phyloP scores from a whole-genome alignment of 2,329 filamentous ascomycete genomes.

The Teratosphaeria epicoccoides region DNA sequence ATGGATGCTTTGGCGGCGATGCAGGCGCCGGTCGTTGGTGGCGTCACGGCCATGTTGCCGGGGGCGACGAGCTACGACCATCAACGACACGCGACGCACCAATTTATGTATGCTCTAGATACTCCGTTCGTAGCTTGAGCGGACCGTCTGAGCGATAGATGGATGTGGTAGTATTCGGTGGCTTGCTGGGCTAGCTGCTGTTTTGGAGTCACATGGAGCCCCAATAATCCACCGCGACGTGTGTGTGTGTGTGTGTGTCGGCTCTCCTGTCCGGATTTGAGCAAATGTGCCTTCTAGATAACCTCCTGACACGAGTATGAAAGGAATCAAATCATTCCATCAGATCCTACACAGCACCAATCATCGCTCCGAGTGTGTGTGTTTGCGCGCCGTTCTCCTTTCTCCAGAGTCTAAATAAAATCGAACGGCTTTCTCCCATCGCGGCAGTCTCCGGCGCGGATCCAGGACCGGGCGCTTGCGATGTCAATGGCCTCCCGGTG shows the following conservation, averaged over 20 bases:
- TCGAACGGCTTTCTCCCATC: slow-evolving; percentile 19
- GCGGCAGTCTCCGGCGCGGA: too few relatives aligned
- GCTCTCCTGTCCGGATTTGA: neutral
- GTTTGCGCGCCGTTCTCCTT: neutral
- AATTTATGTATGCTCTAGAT: slow-evolving; percentile 1
- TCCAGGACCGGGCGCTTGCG: slow-evolving; percentile 33
- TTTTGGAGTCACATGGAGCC: too few relatives aligned
- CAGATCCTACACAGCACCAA: too few relatives aligned
- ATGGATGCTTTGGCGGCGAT: neutral
- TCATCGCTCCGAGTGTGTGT: neutral
- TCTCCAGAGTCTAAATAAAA: too few relatives aligned
- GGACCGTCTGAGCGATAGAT: neutral
- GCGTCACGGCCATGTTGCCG: neutral
- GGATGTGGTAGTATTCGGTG: neutral
- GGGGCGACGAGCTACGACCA: neutral
- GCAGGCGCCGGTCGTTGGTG: neutral
- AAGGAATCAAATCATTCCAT: too few relatives aligned
- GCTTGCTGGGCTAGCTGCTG: neutral
- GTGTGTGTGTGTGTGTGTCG: neutral
- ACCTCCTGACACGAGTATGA: too few relatives aligned
- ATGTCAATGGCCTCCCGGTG: slow-evolving; percentile 28
- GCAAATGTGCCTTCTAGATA: too few relatives aligned
- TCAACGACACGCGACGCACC: neutral
- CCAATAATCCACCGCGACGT: neutral
- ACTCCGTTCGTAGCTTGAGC: slow-evolving; percentile 1